Evolutionary conservation across 768 basidiomycete genomes (phyloP).

Genomic region (Agrocybe pediades): DNA sequence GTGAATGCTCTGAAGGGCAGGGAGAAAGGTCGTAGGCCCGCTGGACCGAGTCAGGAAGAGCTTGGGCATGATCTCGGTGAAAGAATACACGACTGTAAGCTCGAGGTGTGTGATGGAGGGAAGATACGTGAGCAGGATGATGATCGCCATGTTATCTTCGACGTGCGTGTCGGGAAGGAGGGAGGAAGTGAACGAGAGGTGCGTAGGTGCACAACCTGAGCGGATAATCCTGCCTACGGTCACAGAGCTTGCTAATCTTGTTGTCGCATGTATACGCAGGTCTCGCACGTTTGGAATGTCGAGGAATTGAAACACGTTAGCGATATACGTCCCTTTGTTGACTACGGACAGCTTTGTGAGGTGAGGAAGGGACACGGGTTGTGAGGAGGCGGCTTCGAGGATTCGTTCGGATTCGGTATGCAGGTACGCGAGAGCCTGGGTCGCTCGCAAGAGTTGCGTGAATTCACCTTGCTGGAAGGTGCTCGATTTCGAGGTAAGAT

Average conservation of each 20-base stretch:
- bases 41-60: conserved; percentile 11
- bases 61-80: conserved; percentile 18
- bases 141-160: conserved; percentile 22
- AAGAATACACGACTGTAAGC: conserved; percentile 16
- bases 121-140: conserved; percentile 16
- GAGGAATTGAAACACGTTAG: conserved; percentile 23
- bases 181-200: conserved; percentile 16
- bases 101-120: conserved; percentile 17
- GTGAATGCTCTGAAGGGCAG: conserved; percentile 11
- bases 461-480: conserved; percentile 26
- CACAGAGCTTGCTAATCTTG: conserved; percentile 15
- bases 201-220: conserved; percentile 16
- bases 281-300: conserved; percentile 20
- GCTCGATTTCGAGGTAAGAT: conserved; percentile 15
- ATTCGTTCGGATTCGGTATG: conserved; percentile 22
- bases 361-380: conserved; percentile 18
- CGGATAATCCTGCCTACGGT: conserved; percentile 19
- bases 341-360: conserved; percentile 17
- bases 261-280: conserved; percentile 17
- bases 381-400: conserved; percentile 20
- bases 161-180: conserved; percentile 14
- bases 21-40: conserved; percentile 9
- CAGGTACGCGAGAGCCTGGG: conserved; percentile 17
- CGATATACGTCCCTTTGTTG: conserved; percentile 24
- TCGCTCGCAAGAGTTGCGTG: conserved; percentile 18